Conservation (phyloP, 495 filamentous ascomycete genomes). For the Achaetomiella virescens region DNA sequence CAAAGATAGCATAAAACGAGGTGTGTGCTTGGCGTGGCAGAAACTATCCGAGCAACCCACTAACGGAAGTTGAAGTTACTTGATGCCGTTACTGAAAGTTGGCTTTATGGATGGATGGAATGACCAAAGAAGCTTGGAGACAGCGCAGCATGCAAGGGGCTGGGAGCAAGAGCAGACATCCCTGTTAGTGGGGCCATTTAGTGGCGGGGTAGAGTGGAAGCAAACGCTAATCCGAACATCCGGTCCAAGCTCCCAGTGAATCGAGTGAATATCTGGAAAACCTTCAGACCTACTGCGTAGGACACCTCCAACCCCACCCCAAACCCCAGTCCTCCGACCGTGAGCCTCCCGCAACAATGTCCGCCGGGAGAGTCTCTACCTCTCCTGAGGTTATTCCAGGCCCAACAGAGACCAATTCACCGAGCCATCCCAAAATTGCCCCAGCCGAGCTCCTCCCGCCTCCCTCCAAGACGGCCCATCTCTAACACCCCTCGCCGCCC, state of each 20-base stretch:
- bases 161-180: not conserved
- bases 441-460: not conserved
- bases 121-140: not conserved
- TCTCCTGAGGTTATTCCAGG: constrained; percentile 3
- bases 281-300: too few relatives aligned
- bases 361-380: not conserved
- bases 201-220: not conserved
- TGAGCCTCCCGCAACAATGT: constrained; percentile 1
- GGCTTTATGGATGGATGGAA: constrained; percentile 6
- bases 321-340: not conserved
- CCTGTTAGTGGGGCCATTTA: not conserved
- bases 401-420: constrained; percentile 11
- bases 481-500: constrained; percentile 21
- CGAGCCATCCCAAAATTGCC: not conserved
- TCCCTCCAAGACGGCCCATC: constrained; percentile 25
- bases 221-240: constrained; percentile 1
- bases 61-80: not conserved
- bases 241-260: not conserved
- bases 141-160: not conserved
- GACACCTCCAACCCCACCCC: not conserved
- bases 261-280: not conserved
- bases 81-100: not conserved
- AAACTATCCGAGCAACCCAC: not conserved
- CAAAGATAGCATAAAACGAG: too few relatives aligned
- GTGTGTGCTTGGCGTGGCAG: too few relatives aligned